These are phyloP conservation scores for Zychaea mexicana DNA, from an alignment of 371 early-diverging fungal species.

Conservation along the genomic window DNA sequence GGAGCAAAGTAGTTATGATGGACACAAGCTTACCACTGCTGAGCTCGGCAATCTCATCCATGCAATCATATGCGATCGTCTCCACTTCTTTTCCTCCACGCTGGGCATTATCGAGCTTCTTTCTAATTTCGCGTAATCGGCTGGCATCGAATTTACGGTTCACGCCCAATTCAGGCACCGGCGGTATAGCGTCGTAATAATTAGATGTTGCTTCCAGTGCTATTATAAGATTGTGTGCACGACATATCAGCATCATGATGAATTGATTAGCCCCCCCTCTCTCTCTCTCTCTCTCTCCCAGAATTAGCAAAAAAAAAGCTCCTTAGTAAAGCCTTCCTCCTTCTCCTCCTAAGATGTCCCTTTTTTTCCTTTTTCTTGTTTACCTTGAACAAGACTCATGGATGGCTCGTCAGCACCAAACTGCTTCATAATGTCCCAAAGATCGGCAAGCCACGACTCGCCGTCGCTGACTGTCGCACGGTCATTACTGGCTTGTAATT, in stretches of 20 bases:
- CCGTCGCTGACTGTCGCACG: constrained; percentile 17
- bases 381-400: constrained; percentile 21
- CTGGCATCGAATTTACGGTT: constrained; percentile 77
- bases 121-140: constrained; percentile 86
- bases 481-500: constrained; percentile 15
- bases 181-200: constrained; percentile 70
- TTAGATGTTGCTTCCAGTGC: constrained; percentile 24
- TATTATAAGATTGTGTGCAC: background rate
- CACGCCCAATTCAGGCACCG: constrained; percentile 70
- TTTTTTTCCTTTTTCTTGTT: background rate
- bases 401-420: constrained; percentile 20
- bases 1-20: no score
- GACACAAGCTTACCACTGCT: constrained; percentile 72
- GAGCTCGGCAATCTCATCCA: constrained; percentile 76
- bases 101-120: constrained; percentile 76
- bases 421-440: constrained; percentile 33
- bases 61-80: constrained; percentile 70
- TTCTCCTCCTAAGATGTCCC: background rate
- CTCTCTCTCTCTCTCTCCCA: background rate
- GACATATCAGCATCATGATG: background rate
- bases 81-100: constrained; percentile 61
- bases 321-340: no score
- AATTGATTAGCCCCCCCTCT: background rate
- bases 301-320: no score
- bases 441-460: constrained; percentile 31